Percentiles rank a stretch among this genome's conserved stretches.
phyloP scores from a whole-genome alignment of 352 stramenopile genomes.

The Blastocystis sp. region DNA sequence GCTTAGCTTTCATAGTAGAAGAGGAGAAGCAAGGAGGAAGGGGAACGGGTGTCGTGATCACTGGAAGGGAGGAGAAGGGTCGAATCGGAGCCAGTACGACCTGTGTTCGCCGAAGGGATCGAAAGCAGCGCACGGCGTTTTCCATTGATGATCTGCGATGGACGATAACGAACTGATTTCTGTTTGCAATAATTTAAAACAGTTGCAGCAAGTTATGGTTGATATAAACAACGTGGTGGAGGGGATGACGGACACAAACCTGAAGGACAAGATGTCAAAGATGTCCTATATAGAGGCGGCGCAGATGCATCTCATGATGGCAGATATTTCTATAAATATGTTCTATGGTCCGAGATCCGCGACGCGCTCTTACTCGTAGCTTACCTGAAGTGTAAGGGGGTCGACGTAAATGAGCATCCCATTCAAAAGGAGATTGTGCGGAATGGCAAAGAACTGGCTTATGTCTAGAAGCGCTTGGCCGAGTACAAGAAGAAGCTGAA shows the following conservation, averaged over 20 bases:
- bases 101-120: no score
- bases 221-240: conserved; percentile 35
- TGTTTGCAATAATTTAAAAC: conserved; percentile 68
- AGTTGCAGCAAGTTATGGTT: conserved; percentile 64
- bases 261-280: conserved; percentile 65
- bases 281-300: conserved; percentile 66
- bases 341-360: conserved; percentile 32
- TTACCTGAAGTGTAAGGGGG: conserved; percentile 61
- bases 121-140: not conserved
- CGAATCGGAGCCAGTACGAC: no score
- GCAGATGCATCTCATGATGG: conserved; percentile 69
- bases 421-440: conserved; percentile 67
- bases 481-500: conserved; percentile 69
- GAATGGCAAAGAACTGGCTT: not conserved
- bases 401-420: conserved; percentile 52
- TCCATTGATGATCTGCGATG: not conserved
- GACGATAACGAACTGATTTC: conserved; percentile 72
- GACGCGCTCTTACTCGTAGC: conserved; percentile 7
- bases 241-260: conserved; percentile 53
- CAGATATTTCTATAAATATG: conserved; percentile 70
- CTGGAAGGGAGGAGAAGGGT: no score
- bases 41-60: no score
- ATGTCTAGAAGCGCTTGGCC: conserved; percentile 44
- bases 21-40: no score
- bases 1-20: no score